phyloP scores from a whole-genome alignment of 768 basidiomycete species.

The Hebeloma cylindrosporum region DNA sequence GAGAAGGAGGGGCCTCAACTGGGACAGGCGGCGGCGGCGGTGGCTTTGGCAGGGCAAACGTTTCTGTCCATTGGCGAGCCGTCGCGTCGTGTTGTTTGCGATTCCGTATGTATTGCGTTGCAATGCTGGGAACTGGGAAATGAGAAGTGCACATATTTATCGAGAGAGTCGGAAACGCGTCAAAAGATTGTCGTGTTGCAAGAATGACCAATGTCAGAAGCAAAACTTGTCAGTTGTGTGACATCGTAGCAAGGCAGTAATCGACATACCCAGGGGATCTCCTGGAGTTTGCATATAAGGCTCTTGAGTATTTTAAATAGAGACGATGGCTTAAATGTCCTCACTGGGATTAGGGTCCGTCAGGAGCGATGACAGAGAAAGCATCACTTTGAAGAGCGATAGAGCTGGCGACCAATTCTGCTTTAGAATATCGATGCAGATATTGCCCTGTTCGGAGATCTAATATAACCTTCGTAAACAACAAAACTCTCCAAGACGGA shows the following conservation, averaged over 20 bases:
- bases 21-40: conserved; percentile 27
- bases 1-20: conserved; percentile 20
- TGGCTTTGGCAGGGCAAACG: conserved; percentile 58
- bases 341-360: conserved; percentile 93
- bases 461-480: conserved; percentile 19
- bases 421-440: conserved; percentile 92
- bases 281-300: conserved; percentile 37
- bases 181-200: background rate
- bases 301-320: conserved; percentile 1
- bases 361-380: conserved; percentile 88
- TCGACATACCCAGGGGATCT: conserved; percentile 65
- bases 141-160: background rate
- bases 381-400: conserved; percentile 91
- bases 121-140: conserved; percentile 63
- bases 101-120: conserved; percentile 64
- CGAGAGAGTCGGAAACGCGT: background rate
- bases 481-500: background rate
- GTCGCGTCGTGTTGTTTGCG: conserved; percentile 72
- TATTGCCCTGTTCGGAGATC: conserved; percentile 74
- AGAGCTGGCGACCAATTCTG: conserved; percentile 93
- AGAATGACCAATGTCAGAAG: background rate
- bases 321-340: conserved; percentile 28
- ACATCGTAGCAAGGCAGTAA: background rate
- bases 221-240: background rate
- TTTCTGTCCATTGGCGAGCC: conserved; percentile 75